A percentile compares a stretch with the other conserved stretches of the same genome.
Conservation (phyloP, 495 filamentous ascomycete genomes). For the Tetracladium setigerum region DNA sequence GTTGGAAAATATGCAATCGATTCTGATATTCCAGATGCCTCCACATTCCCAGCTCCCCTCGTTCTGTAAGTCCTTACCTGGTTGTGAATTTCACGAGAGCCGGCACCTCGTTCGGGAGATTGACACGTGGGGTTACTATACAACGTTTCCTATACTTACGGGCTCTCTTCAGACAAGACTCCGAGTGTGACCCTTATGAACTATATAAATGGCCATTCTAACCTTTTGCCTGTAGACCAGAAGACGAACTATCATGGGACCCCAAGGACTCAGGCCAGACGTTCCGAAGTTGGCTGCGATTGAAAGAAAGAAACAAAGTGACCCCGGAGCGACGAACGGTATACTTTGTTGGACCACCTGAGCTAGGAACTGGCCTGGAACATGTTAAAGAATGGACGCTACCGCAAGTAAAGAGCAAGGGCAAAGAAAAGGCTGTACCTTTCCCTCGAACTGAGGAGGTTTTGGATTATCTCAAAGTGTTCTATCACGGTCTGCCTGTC, state of each 20-base stretch:
- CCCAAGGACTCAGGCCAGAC: slow-evolving; percentile 49
- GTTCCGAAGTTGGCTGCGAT: slow-evolving; percentile 43
- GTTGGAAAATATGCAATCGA: background rate
- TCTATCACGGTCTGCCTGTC: slow-evolving; percentile 52
- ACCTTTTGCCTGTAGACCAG: slow-evolving; percentile 23
- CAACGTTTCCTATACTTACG: too few species aligned
- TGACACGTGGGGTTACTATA: too few species aligned
- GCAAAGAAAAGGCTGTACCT: background rate
- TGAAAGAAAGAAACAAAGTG: slow-evolving; percentile 44
- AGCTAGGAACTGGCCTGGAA: slow-evolving; percentile 23
- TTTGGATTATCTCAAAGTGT: slow-evolving; percentile 46
- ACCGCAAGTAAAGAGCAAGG: slow-evolving; percentile 11
- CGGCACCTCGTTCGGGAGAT: too few species aligned
- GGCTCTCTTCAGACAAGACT: too few species aligned
- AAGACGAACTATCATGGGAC: slow-evolving; percentile 50
- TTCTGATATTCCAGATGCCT: background rate
- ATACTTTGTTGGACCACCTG: slow-evolving; percentile 44
- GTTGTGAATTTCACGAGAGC: too few species aligned
- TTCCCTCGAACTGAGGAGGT: slow-evolving; percentile 30
- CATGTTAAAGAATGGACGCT: slow-evolving; percentile 32
- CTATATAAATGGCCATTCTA: too few species aligned
- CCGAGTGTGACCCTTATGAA: too few species aligned
- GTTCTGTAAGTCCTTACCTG: slow-evolving; percentile 27
- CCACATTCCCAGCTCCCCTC: slow-evolving; percentile 51
- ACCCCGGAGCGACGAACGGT: slow-evolving; percentile 39